Percentiles rank a stretch among this genome's conserved stretches.
Conservation (phyloP, 345 rosid genomes). For the Lepidium aucheri region DNA sequence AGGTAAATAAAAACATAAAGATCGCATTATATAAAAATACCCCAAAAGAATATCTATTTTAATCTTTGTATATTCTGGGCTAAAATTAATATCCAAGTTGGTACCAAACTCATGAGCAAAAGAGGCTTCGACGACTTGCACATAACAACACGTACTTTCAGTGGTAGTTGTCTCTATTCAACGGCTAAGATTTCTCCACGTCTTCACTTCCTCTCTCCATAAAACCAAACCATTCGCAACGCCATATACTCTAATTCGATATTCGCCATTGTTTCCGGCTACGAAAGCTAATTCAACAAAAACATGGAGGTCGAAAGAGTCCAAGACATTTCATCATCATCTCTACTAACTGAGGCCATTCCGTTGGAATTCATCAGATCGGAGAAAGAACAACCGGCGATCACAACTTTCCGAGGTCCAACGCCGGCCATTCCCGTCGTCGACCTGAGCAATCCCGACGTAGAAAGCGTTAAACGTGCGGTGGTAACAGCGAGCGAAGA, state of each 20-base stretch:
- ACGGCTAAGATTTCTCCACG: constrained; percentile 9
- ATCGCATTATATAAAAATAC: too few species aligned
- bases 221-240: neutral
- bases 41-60: too few species aligned
- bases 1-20: too few species aligned
- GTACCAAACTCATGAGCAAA: constrained; percentile 13
- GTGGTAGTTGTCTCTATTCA: constrained; percentile 28
- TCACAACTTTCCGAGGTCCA: constrained; percentile 49
- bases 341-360: constrained; percentile 28
- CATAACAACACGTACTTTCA: constrained; percentile 9
- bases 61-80: too few species aligned
- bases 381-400: constrained; percentile 59
- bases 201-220: constrained; percentile 11
- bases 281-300: neutral
- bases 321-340: constrained; percentile 36
- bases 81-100: neutral
- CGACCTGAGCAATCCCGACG: constrained; percentile 31
- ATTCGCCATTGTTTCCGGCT: constrained; percentile 18
- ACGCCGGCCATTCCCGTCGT: constrained; percentile 37
- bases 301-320: constrained; percentile 41
- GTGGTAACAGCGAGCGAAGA: constrained; percentile 40
- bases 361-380: constrained; percentile 63
- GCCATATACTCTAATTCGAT: neutral
- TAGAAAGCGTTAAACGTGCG: constrained; percentile 12
- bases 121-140: neutral